Conservation (phyloP, 208 protist species). For the Crithidia sp. region DNA sequence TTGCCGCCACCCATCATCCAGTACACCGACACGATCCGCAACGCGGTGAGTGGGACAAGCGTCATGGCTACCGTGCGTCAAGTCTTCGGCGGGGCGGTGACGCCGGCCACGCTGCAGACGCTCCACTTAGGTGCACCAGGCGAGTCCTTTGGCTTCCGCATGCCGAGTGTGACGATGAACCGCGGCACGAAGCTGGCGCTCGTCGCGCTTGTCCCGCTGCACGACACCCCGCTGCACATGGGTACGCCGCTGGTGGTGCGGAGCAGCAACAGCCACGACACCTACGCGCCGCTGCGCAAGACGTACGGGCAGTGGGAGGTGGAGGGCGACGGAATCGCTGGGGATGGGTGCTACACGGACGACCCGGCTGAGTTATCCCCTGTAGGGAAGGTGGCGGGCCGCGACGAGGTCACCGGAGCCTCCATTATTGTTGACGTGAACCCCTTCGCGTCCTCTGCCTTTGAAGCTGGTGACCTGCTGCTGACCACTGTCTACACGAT, state of each 20-base stretch:
- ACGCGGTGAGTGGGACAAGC: constrained; percentile 74
- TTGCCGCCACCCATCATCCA: constrained; percentile 64
- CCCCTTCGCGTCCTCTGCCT: constrained; percentile 64
- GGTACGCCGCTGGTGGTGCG: constrained; percentile 76
- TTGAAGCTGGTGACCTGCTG: constrained; percentile 80
- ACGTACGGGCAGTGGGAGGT: constrained; percentile 90
- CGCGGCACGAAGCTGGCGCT: constrained; percentile 83
- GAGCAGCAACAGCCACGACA: constrained; percentile 74
- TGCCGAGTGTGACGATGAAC: constrained; percentile 77
- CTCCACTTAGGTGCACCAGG: constrained; percentile 72
- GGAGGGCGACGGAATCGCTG: constrained; percentile 65
- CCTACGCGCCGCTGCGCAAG: constrained; percentile 61
- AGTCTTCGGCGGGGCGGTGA: constrained; percentile 85
- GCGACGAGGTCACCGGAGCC: constrained; percentile 61
- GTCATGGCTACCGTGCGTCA: constrained; percentile 85
- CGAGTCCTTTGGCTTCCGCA: constrained; percentile 78
- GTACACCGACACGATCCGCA: constrained; percentile 67
- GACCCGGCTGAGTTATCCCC: constrained; percentile 70
- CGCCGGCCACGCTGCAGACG: constrained; percentile 55
- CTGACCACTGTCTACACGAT: constrained; percentile 90
- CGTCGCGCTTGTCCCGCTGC: constrained; percentile 74
- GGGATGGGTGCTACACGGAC: constrained; percentile 83
- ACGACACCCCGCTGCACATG: constrained; percentile 83
- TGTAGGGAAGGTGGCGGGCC: constrained; percentile 64
- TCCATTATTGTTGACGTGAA: constrained; percentile 75